Percentiles rank a stretch among this genome's conserved stretches.
Conservation (phyloP, 108 stramenopile genomes). For the Schizochytrium sp. region DNA sequence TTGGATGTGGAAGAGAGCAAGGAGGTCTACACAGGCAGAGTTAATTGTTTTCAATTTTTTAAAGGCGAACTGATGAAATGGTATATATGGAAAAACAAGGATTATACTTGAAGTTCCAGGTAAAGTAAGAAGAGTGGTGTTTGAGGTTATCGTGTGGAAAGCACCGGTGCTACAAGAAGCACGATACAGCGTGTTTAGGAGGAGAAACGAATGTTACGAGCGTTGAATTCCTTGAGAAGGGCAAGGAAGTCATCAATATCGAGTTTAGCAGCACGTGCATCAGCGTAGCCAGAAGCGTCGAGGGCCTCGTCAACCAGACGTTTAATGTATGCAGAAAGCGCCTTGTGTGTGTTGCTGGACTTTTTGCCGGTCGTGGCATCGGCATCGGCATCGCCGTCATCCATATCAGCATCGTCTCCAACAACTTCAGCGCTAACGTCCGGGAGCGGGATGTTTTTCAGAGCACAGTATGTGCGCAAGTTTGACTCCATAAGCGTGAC, state of each 20-base stretch:
- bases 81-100: too few species aligned
- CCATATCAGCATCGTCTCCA: neutral
- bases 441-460: slow-evolving; percentile 67
- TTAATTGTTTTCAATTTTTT: too few species aligned
- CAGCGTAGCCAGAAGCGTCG: slow-evolving; percentile 80
- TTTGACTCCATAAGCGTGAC: slow-evolving; percentile 91
- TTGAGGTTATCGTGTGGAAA: too few species aligned
- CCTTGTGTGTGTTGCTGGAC: slow-evolving; percentile 14
- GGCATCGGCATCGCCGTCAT: slow-evolving; percentile 20
- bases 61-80: too few species aligned
- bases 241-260: slow-evolving; percentile 95
- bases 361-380: neutral
- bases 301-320: slow-evolving; percentile 86
- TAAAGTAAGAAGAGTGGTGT: too few species aligned
- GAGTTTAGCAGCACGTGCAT: slow-evolving; percentile 89
- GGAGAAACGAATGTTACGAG: slow-evolving; percentile 89
- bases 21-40: too few species aligned
- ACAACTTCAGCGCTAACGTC: slow-evolving; percentile 4
- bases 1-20: too few species aligned
- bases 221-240: slow-evolving; percentile 89
- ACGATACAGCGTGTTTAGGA: slow-evolving; percentile 48
- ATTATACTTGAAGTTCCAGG: too few species aligned
- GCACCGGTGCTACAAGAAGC: too few species aligned
- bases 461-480: slow-evolving; percentile 81
- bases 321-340: slow-evolving; percentile 67